A percentile compares a stretch with the other conserved stretches of the same genome.
These are phyloP conservation scores for Climacium dendroides DNA, from an alignment of 225 moss, liverwort and hornwort species.

Conservation along the genomic window DNA sequence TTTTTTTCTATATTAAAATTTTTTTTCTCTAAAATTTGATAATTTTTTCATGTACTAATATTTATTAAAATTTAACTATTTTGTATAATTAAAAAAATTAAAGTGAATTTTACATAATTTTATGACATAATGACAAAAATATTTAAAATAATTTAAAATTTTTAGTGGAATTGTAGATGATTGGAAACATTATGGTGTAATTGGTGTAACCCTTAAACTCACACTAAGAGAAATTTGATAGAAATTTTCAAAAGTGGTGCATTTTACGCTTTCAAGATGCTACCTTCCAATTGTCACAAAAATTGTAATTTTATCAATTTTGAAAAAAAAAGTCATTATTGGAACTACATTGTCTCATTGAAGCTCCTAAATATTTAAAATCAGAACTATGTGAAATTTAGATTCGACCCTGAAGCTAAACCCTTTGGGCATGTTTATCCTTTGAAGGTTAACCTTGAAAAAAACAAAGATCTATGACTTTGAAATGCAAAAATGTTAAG, in stretches of 20 bases:
- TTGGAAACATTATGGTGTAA: not conserved
- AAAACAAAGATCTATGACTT: not conserved
- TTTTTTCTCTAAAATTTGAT: not conserved
- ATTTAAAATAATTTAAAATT: fast-evolving
- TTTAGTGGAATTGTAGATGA: not conserved
- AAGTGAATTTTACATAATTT: not conserved
- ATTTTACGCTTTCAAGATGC: too few relatives aligned
- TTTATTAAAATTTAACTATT: not conserved
- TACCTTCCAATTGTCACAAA: not conserved
- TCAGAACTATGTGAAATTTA: not conserved
- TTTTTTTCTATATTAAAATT: not conserved
- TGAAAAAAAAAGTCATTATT: not conserved
- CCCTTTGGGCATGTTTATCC: fast-evolving
- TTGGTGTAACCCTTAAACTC: not conserved
- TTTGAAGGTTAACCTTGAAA: not conserved
- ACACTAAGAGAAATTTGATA: not conserved
- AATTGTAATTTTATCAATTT: not conserved
- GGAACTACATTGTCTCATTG: not conserved
- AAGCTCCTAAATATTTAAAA: not conserved
- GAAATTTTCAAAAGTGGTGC: not conserved
- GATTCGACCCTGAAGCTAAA: not conserved
- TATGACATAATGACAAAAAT: too few relatives aligned
- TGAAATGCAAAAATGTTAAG: not conserved
- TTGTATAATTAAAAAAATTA: not conserved
- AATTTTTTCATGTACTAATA: not conserved